phyloP scores from a whole-genome alignment of 2,329 filamentous ascomycete species.

The Fusarium humuli region DNA sequence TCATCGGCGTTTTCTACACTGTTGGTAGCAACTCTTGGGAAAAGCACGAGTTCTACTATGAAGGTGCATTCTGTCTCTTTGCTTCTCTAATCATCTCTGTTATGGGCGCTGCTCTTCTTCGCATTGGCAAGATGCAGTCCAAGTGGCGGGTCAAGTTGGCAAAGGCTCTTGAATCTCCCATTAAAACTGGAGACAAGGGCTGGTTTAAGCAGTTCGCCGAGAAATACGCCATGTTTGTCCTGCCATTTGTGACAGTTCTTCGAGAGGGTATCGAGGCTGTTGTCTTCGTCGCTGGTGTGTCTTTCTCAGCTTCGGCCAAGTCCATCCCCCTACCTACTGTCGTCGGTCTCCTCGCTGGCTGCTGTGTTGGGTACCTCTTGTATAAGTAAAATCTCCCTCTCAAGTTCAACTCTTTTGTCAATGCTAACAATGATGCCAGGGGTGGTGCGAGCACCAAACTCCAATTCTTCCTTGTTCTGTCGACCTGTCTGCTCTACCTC shows the following conservation, averaged over 20 bases:
- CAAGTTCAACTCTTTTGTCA: background rate
- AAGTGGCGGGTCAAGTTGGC: conserved; percentile 90
- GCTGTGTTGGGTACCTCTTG: conserved; percentile 75
- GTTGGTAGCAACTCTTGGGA: conserved; percentile 76
- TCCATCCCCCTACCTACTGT: conserved; percentile 83
- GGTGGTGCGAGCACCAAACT: conserved; percentile 57
- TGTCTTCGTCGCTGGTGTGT: conserved; percentile 87
- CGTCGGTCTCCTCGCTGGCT: conserved; percentile 75
- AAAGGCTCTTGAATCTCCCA: conserved; percentile 69
- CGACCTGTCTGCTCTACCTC: conserved; percentile 86
- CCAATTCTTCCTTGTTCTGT: conserved; percentile 83
- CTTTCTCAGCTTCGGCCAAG: conserved; percentile 78
- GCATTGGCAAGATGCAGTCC: conserved; percentile 83
- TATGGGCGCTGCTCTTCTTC: conserved; percentile 83
- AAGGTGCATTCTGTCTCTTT: conserved; percentile 80
- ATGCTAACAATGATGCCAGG: conserved; percentile 43
- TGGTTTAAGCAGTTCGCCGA: conserved; percentile 73
- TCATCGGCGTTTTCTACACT: conserved; percentile 79
- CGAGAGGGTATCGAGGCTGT: conserved; percentile 88
- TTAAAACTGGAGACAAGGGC: conserved; percentile 55
- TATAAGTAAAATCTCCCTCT: conserved; percentile 72
- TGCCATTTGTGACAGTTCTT: conserved; percentile 90
- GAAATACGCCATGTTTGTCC: conserved; percentile 86
- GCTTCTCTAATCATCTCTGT: conserved; percentile 84
- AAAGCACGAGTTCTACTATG: conserved; percentile 79